Evolutionary conservation across 345 rosid genomes (phyloP).

Genomic region (Salix exigua): DNA sequence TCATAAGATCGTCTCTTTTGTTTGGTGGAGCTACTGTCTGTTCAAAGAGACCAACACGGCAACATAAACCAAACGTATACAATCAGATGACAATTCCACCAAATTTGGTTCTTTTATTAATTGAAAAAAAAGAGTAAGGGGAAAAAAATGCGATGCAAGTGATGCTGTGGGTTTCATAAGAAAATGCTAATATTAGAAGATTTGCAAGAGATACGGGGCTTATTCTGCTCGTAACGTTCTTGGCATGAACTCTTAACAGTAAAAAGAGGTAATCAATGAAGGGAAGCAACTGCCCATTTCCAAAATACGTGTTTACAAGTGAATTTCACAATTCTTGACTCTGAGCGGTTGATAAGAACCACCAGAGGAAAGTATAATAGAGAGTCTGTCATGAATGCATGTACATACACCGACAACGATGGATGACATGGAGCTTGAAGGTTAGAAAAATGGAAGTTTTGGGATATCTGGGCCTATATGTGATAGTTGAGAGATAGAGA

Average conservation of each 20-base stretch:
- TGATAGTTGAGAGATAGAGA: background rate
- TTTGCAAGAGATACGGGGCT: slow-evolving; percentile 10
- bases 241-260: slow-evolving; percentile 16
- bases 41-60: background rate
- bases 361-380: slow-evolving; percentile 34
- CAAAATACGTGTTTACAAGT: slow-evolving; percentile 12
- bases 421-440: background rate
- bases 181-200: slow-evolving; percentile 35
- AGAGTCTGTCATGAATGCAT: slow-evolving; percentile 21
- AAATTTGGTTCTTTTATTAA: background rate
- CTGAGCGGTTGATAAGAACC: slow-evolving; percentile 22
- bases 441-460: background rate
- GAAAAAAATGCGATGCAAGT: background rate
- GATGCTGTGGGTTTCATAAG: slow-evolving; percentile 24
- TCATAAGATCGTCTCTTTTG: slow-evolving; percentile 41
- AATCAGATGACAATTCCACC: background rate
- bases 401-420: background rate
- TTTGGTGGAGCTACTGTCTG: slow-evolving; percentile 35
- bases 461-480: background rate
- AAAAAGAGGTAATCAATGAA: slow-evolving; percentile 35
- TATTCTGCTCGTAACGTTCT: slow-evolving; percentile 25
- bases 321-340: slow-evolving; percentile 6
- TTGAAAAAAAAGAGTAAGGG: background rate
- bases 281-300: slow-evolving; percentile 19
- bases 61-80: background rate